These are phyloP conservation scores for Rhodotorula sp. DNA, from an alignment of 1,284 basidiomycete genomes.

Conservation along the genomic window DNA sequence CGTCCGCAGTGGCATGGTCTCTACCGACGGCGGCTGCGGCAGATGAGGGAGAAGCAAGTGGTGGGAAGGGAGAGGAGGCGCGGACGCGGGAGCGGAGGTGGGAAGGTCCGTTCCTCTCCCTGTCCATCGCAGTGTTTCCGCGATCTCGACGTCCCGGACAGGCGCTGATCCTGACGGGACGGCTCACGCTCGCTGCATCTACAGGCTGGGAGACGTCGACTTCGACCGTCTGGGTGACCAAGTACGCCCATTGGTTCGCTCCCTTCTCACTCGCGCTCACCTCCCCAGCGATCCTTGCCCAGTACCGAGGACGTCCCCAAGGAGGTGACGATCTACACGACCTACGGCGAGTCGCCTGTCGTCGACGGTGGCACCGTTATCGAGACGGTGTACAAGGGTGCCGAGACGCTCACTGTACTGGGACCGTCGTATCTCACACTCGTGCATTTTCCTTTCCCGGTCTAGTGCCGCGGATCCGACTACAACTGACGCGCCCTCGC, in stretches of 20 bases:
- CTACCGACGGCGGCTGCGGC: too few relatives aligned
- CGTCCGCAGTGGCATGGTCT: not conserved
- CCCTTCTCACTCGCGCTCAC: accelerated
- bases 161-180: too few relatives aligned
- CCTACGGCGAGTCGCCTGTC: slow-evolving; percentile 26
- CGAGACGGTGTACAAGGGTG: slow-evolving; percentile 32
- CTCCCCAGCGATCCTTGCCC: not conserved
- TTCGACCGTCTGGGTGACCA: slow-evolving; percentile 24
- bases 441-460: not conserved
- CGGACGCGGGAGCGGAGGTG: slow-evolving; percentile 12
- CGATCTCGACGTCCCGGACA: not conserved
- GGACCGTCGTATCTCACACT: slow-evolving; percentile 34
- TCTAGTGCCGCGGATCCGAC: too few relatives aligned
- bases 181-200: too few relatives aligned
- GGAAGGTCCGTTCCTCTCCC: slow-evolving; percentile 25
- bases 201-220: slow-evolving; percentile 34
- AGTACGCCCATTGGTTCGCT: not conserved
- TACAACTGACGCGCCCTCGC: too few relatives aligned
- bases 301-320: slow-evolving; percentile 32
- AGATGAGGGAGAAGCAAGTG: too few relatives aligned
- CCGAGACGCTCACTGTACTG: slow-evolving; percentile 24
- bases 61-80: not conserved
- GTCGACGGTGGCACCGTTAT: slow-evolving; percentile 25
- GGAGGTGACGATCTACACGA: slow-evolving; percentile 25
- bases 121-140: not conserved